phyloP scores from a whole-genome alignment of 371 early-diverging fungal genomes.

The Rhizopus delemar region DNA sequence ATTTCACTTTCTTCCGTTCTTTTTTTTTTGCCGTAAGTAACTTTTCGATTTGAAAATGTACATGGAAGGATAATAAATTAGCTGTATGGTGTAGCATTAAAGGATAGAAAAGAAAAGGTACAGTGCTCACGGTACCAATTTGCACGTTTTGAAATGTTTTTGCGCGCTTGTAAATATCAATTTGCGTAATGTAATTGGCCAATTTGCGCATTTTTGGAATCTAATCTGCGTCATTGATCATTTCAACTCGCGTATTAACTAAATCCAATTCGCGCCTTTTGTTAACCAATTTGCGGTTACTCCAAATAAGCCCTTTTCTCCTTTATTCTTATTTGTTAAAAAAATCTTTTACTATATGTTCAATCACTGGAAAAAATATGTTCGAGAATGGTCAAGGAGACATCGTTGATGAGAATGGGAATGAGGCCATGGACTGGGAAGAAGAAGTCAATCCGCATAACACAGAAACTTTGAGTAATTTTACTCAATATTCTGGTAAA shows the following conservation, averaged over 20 bases:
- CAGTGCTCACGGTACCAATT: too few species aligned
- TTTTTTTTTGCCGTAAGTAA: too few species aligned
- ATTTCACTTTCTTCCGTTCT: too few species aligned
- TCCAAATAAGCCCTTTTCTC: conserved; percentile 1
- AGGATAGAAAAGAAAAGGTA: too few species aligned
- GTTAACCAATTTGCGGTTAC: conserved; percentile 3
- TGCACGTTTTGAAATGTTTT: too few species aligned
- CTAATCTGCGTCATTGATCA: too few species aligned
- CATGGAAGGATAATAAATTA: conserved; percentile 32
- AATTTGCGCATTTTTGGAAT: too few species aligned
- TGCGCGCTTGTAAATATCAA: too few species aligned
- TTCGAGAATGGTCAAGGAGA: conserved; percentile 7
- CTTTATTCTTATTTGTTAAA: conserved; percentile 2
- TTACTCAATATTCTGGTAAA: conserved; percentile 9
- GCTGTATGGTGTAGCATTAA: conserved; percentile 20
- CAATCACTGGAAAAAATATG: conserved; percentile 10
- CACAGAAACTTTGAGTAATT: conserved; percentile 6
- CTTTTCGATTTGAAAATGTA: too few species aligned
- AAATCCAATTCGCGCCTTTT: conserved; percentile 1
- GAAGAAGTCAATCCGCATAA: conserved; percentile 5
- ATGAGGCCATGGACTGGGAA: not conserved
- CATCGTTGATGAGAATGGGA: conserved; percentile 5
- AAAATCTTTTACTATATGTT: conserved; percentile 2
- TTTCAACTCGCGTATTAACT: too few species aligned
- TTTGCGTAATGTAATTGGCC: too few species aligned